Base-by-base conservation (phyloP, 345 rosid genomes). In the Dipteronia sinensis region DNA sequence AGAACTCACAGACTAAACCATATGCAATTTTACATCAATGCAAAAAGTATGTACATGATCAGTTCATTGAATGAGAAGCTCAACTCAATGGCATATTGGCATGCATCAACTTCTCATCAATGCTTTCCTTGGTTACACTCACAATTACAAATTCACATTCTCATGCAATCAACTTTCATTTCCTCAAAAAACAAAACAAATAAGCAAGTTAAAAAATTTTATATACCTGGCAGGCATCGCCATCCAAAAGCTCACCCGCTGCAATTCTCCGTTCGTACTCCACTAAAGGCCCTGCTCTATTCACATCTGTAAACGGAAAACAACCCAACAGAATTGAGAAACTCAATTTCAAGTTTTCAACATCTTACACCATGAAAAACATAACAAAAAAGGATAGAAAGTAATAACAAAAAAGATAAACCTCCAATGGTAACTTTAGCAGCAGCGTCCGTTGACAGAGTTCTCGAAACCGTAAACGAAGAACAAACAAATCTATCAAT, bases 241-340 rank as follows among this genome's bases (percentile, higher is more conserved):
- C 98, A 83, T 91, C 98, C 79, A 88, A 67, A 55, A 96, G 98
- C 38, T 96, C 98, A 66, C 98, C 90, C 0, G 84, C 86, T 59
- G 84, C 88, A 78, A 94, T 91, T 82, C 98, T 83, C 81, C 92
- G 86, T 69, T 92, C 92, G 77, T 96, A 96, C 91, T 94, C 99
- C 59, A 92, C 90, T 29, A 91, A 87, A 0, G 99, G 99, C 47
- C 99, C 99, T 44, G 81, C 92, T 81, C 77, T 82, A 34, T 66
- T 83, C 74, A 65, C 82, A 73, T 90, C 98, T 92, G 86, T 81
- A 58, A 76, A 72, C 59, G 66, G 74, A 77, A 85, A 61, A 74
- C 13, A 16, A 16, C 38, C 17, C 11, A 38, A 19, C 42, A 65
- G 68, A 71, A 72, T 49, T 10, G 46, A 42, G 46, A 42, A 42